Conservation (phyloP, 1,284 basidiomycete genomes). For the Porogramme epimiltina region DNA sequence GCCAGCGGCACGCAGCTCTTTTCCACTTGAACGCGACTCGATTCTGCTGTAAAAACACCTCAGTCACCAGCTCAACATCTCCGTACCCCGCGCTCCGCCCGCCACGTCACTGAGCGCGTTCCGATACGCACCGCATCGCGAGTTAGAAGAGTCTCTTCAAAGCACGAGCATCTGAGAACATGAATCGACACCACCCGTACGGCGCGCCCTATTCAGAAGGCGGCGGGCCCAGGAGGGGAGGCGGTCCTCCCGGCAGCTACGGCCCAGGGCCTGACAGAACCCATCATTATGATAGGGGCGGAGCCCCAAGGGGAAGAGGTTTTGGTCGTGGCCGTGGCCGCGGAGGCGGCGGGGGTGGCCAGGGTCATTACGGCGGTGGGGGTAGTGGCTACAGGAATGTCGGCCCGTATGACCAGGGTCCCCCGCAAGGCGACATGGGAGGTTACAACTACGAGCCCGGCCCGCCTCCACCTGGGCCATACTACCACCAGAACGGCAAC, state of each 20-base stretch:
- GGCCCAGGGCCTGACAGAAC: constrained; percentile 76
- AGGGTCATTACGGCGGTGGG: constrained; percentile 26
- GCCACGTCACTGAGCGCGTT: constrained; percentile 26
- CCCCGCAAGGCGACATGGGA: constrained; percentile 58
- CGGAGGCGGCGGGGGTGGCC: constrained; percentile 27
- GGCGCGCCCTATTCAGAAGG: constrained; percentile 64
- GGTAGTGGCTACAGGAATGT: constrained; percentile 55
- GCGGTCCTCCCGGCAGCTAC: constrained; percentile 61
- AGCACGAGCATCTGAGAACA: constrained; percentile 38
- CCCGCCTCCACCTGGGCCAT: constrained; percentile 52
- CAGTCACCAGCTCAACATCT: neutral
- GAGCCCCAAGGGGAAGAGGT: constrained; percentile 63
- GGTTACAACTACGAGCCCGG: constrained; percentile 67
- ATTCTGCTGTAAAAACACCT: neutral
- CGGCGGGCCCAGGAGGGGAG: constrained; percentile 58
- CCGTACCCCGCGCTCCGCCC: neutral
- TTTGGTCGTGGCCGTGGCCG: constrained; percentile 58
- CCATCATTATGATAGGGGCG: constrained; percentile 64
- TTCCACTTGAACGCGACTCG: too few species aligned
- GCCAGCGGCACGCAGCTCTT: neutral
- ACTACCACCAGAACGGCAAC: constrained; percentile 60
- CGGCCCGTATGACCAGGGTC: constrained; percentile 63
- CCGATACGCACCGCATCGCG: constrained; percentile 6
- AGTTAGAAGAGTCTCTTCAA: constrained; percentile 16
- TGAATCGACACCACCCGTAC: constrained; percentile 90